phyloP scores from a whole-genome alignment of 2,329 filamentous ascomycete genomes.

The Diplodia intermedia region DNA sequence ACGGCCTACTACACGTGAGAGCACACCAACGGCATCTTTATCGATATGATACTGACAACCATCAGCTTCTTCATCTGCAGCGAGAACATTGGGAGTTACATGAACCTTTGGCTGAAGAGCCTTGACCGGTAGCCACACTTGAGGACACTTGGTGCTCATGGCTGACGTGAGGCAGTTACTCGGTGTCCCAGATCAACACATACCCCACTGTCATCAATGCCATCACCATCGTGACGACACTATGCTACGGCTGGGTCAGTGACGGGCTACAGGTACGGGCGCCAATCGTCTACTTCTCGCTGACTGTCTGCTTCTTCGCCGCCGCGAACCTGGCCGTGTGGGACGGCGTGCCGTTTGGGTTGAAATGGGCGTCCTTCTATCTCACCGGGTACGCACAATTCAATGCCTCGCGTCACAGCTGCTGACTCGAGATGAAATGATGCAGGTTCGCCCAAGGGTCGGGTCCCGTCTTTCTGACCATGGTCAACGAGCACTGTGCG shows the following conservation, averaged over 20 bases:
- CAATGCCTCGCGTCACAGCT: no score
- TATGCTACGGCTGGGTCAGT: constrained; percentile 18
- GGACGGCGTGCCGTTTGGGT: constrained; percentile 18
- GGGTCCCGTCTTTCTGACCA: constrained; percentile 21
- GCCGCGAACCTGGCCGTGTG: constrained; percentile 15
- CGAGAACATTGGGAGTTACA: constrained; percentile 22
- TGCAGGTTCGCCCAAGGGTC: constrained; percentile 20
- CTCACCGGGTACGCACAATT: constrained; percentile 5
- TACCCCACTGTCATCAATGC: constrained; percentile 65
- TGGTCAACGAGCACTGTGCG: constrained; percentile 21
- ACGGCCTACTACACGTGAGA: constrained; percentile 25
- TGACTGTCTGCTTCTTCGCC: constrained; percentile 24
- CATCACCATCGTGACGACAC: constrained; percentile 61
- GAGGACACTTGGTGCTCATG: background rate
- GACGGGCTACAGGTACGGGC: constrained; percentile 14
- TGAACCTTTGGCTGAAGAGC: constrained; percentile 28
- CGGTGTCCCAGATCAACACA: constrained; percentile 55
- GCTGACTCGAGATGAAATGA: background rate
- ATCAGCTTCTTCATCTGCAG: constrained; percentile 24
- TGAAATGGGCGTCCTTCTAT: constrained; percentile 26
- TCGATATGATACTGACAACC: background rate
- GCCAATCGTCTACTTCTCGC: constrained; percentile 24
- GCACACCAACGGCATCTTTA: background rate
- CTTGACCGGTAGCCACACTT: constrained; percentile 1
- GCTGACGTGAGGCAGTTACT: constrained; percentile 47